These are phyloP conservation scores for Stachybotrys chartarum DNA, from an alignment of 2,329 filamentous ascomycete species.

Conservation along the genomic window DNA sequence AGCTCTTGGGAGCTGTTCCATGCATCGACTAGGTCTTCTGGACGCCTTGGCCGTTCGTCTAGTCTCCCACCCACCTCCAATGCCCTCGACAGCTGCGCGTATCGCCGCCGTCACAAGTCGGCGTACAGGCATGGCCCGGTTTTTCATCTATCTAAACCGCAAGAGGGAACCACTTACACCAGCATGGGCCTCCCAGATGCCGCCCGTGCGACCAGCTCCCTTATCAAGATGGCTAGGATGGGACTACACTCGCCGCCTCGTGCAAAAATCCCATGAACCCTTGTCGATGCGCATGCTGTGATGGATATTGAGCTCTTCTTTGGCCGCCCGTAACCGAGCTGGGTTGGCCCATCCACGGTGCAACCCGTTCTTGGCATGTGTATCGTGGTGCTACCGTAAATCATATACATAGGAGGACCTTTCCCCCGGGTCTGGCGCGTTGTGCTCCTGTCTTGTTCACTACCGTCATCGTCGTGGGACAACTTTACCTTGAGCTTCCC, in stretches of 20 bases:
- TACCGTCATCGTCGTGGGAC: background rate
- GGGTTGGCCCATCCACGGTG: background rate
- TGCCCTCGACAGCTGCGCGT: background rate
- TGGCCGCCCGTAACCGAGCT: background rate
- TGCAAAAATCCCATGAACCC: background rate
- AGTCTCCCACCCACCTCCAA: background rate
- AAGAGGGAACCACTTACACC: background rate
- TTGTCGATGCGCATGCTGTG: background rate
- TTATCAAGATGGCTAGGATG: background rate
- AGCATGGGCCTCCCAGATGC: background rate
- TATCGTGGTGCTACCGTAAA: background rate
- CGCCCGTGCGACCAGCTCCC: background rate
- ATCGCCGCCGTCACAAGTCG: background rate
- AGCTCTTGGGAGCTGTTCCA: background rate
- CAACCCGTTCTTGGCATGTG: background rate
- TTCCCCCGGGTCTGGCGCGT: background rate
- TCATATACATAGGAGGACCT: background rate
- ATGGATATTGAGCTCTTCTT: background rate
- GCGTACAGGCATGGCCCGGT: background rate
- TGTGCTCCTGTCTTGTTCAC: background rate
- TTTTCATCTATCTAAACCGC: background rate
- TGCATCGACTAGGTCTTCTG: background rate
- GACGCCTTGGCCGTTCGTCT: background rate
- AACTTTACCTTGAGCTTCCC: background rate
- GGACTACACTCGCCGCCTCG: background rate